Percentiles rank a stretch among this genome's conserved stretches.
Conservation (phyloP, 2,329 filamentous ascomycete species). For the Cadophora malorum region DNA sequence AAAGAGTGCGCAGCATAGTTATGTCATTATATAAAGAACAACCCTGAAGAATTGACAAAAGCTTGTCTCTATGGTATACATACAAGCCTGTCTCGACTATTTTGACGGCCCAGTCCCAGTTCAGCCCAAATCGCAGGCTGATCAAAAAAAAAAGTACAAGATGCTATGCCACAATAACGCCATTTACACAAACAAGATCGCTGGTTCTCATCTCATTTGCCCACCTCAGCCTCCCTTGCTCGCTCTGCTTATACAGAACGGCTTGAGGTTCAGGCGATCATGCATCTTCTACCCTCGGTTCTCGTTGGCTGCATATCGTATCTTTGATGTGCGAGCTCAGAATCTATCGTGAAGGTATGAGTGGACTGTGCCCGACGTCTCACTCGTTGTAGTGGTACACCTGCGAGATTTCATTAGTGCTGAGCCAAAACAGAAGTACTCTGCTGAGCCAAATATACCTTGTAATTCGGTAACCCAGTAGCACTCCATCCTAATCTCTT, state of each 20-base stretch:
- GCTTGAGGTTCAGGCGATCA: not conserved
- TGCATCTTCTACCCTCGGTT: not conserved
- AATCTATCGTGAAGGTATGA: slow-evolving; percentile 34
- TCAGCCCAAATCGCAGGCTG: not conserved
- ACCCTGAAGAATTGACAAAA: slow-evolving; percentile 10
- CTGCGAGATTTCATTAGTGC: slow-evolving; percentile 28
- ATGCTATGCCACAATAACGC: slow-evolving; percentile 19
- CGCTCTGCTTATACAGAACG: not conserved
- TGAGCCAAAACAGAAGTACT: not conserved
- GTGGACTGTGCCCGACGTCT: slow-evolving; percentile 39
- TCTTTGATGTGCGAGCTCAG: slow-evolving; percentile 19
- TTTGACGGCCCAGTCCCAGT: not conserved
- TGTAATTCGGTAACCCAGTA: slow-evolving; percentile 94
- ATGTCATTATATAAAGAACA: slow-evolving; percentile 9
- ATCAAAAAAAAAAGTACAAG: not conserved
- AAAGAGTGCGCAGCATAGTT: not conserved
- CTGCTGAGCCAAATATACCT: slow-evolving; percentile 61
- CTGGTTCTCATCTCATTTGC: slow-evolving; percentile 6
- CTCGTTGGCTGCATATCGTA: slow-evolving; percentile 1
- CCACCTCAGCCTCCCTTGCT: not conserved
- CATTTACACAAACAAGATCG: slow-evolving; percentile 15
- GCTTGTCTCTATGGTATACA: slow-evolving; percentile 11
- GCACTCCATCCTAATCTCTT: slow-evolving; percentile 83
- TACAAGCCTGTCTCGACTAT: not conserved
- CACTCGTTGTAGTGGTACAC: slow-evolving; percentile 43